Base-by-base conservation (phyloP, 1,284 basidiomycete species). In the Sanguinoderma infundibulare region DNA sequence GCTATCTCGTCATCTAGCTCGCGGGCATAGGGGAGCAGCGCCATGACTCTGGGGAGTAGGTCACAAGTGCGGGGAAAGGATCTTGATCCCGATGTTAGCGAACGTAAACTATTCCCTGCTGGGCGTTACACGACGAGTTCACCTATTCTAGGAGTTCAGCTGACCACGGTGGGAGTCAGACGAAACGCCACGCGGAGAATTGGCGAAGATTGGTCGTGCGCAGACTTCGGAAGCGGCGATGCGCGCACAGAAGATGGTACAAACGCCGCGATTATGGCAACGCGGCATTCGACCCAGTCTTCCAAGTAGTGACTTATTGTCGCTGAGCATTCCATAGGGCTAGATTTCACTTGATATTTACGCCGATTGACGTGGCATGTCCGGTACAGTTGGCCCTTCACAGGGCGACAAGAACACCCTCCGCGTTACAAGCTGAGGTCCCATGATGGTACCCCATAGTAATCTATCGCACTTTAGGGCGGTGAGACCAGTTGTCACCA, bases 51-150 rank as follows among this genome's bases (percentile, higher is more conserved):
- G 49, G 52, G 34, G n/a, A n/a, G 44, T 35, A 17, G 57, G 63
- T 62, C 64, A 65, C 55, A 58, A 61, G 64, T 39, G 55, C 64
- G 46, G 56, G 50, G 49, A 24, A 46, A 52, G 10, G 22, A 55
- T 50, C 51, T 42, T 53, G 54, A 61, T 49, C 40, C 55, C 46
- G 57, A 55, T 53, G 50, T 59, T 57, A 44, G 59, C 49, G 26
- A 55, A 53, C 52, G 44, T 46, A 55, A 42, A 34, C 26, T 22
- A 40, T 38, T n/a, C 20, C 20, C 34, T n/a, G 40, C 14, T 35
- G 34, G 22, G 59, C 54, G 24, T 32, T 56, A 38, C 42, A 53
- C 49, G 26, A 55, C n/a, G 46, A 42, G 32, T 47, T 34, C 17
- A 51, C 53, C 54, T 53, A 40, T 26, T 35, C 49, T 35, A 17